A percentile compares a stretch with the other conserved stretches of the same genome.
These are phyloP conservation scores for Flaveria floridana DNA, from an alignment of 140 eudicot species.

Conservation along the genomic window DNA sequence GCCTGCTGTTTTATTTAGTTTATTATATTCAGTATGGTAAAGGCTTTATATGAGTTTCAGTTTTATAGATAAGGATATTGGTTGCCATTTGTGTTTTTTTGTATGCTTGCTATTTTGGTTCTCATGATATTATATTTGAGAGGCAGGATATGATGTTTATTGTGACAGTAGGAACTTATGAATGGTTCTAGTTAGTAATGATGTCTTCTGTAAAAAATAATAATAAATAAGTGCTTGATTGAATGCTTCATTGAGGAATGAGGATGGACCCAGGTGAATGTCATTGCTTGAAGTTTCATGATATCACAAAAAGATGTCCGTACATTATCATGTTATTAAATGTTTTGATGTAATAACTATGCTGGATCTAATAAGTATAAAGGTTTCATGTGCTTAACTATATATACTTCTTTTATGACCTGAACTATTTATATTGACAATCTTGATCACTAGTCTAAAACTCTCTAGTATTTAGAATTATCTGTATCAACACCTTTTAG, in stretches of 20 bases:
- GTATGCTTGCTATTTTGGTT: background rate
- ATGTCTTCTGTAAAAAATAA: background rate
- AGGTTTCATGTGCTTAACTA: background rate
- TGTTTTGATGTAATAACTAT: constrained; percentile 6
- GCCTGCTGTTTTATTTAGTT: constrained; percentile 13
- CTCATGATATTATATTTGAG: constrained; percentile 13
- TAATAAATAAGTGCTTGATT: background rate
- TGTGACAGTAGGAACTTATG: background rate
- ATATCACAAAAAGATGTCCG: background rate
- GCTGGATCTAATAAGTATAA: background rate
- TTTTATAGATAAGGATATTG: background rate
- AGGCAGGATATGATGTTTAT: background rate
- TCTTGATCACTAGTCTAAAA: constrained; percentile 2
- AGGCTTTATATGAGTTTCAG: background rate
- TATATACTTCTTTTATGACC: constrained; percentile 7
- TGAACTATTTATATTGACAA: background rate
- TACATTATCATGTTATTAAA: background rate
- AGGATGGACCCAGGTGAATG: constrained; percentile 24
- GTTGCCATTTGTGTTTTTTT: background rate
- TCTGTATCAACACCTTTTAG: background rate
- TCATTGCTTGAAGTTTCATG: constrained; percentile 16
- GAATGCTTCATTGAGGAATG: constrained; percentile 6
- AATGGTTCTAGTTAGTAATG: background rate
- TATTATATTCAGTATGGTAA: constrained; percentile 3
- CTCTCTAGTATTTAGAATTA: background rate